Evolutionary conservation across 2,329 filamentous ascomycete species (phyloP).

Genomic region (Aureobasidium subglaciale): DNA sequence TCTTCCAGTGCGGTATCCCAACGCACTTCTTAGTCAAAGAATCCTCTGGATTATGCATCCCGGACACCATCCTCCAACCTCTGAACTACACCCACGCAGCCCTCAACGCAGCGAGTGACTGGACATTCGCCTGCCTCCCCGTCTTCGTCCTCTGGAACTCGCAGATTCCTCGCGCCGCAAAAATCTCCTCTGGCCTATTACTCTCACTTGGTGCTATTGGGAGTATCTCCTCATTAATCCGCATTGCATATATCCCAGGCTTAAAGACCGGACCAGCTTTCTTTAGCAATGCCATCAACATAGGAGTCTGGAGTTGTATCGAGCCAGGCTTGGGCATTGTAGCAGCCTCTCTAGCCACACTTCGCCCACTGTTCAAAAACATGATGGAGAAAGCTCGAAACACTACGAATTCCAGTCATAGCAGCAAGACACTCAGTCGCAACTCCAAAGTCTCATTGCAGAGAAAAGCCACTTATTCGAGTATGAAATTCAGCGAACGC

Average conservation of each 20-base stretch:
- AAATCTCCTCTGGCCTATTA: slow-evolving; percentile 34
- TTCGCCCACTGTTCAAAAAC: slow-evolving; percentile 25
- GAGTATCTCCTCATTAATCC: slow-evolving; percentile 22
- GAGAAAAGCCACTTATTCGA: background rate
- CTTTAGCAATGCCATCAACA: slow-evolving; percentile 21
- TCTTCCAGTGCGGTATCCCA: slow-evolving; percentile 15
- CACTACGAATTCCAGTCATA: background rate
- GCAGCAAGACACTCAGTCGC: background rate
- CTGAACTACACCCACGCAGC: slow-evolving; percentile 21
- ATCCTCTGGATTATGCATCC: background rate
- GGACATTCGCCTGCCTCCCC: slow-evolving; percentile 33
- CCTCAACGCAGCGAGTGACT: slow-evolving; percentile 32
- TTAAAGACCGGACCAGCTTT: slow-evolving; percentile 20
- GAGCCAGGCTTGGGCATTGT: slow-evolving; percentile 30
- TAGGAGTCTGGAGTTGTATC: slow-evolving; percentile 25
- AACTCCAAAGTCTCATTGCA: background rate
- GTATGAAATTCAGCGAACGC: background rate
- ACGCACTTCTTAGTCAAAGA: slow-evolving; percentile 5
- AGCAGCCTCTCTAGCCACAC: slow-evolving; percentile 28
- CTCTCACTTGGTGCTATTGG: slow-evolving; percentile 31
- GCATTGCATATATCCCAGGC: slow-evolving; percentile 21
- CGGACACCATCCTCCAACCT: background rate
- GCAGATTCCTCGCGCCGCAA: slow-evolving; percentile 31
- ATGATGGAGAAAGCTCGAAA: background rate
- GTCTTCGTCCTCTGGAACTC: slow-evolving; percentile 5